Evolutionary conservation across 305 asterid species (phyloP).

Genomic region (Fraxinus velutina): DNA sequence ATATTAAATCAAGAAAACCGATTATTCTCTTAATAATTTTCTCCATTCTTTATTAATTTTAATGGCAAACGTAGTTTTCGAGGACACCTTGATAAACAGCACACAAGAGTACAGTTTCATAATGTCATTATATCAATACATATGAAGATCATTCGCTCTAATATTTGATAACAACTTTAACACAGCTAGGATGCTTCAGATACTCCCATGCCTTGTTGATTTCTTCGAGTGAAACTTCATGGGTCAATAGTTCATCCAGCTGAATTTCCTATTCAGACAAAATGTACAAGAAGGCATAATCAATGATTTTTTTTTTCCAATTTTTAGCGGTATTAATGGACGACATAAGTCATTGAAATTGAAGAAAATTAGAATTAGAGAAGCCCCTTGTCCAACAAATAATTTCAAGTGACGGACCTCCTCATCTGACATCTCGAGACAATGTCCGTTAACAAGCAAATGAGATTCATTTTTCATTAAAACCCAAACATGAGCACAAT

Average conservation of each 20-base stretch:
- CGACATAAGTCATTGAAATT: background rate
- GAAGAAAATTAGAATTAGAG: background rate
- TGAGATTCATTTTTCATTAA: background rate
- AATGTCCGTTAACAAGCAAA: background rate
- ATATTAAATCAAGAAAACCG: background rate
- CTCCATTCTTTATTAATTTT: background rate
- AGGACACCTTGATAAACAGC: background rate
- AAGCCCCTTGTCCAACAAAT: background rate
- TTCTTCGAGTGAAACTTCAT: conserved; percentile 60
- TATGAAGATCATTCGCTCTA: conserved; percentile 16
- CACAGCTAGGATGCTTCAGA: conserved; percentile 51
- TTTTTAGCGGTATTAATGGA: background rate
- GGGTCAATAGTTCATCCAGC: conserved; percentile 58
- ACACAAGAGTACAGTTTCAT: background rate
- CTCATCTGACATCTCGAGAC: background rate
- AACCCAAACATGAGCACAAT: background rate
- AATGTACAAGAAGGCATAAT: background rate
- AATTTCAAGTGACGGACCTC: background rate
- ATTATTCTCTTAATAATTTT: background rate
- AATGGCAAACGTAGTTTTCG: background rate
- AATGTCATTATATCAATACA: background rate
- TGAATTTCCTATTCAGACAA: conserved; percentile 49
- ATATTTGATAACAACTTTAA: conserved; percentile 65
- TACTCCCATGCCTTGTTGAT: conserved; percentile 57
- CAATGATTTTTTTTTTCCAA: background rate